These are phyloP conservation scores for Mycena vulgaris DNA, from an alignment of 768 basidiomycete species.

Conservation along the genomic window DNA sequence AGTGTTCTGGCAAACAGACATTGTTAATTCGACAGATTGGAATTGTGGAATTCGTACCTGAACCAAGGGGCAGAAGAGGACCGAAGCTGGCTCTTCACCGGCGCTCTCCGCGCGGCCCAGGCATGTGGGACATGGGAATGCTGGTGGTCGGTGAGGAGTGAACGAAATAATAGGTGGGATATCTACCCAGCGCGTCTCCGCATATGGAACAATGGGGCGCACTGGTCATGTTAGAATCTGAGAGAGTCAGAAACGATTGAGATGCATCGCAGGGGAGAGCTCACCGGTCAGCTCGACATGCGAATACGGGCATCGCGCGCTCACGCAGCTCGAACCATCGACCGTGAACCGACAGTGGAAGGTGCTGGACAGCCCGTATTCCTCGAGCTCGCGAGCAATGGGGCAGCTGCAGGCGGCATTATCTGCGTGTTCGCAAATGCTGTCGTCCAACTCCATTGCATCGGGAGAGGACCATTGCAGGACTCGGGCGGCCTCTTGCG, in stretches of 20 bases:
- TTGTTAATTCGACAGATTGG: too few species aligned
- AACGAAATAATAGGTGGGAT: too few species aligned
- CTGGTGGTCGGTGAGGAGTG: too few species aligned
- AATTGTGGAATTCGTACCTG: neutral
- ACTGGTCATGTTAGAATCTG: neutral
- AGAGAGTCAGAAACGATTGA: too few species aligned
- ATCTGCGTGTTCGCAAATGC: constrained; percentile 21
- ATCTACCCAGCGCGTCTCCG: too few species aligned
- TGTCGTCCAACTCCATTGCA: neutral
- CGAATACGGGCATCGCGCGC: constrained; percentile 43
- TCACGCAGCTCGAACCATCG: constrained; percentile 39
- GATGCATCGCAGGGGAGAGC: too few species aligned
- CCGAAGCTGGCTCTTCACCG: too few species aligned
- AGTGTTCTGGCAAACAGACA: constrained; percentile 39
- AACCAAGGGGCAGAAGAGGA: neutral
- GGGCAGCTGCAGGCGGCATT: constrained; percentile 40
- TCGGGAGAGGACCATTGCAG: constrained; percentile 25
- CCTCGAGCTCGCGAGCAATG: constrained; percentile 40
- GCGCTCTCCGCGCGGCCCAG: too few species aligned
- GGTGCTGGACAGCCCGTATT: constrained; percentile 40
- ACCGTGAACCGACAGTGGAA: constrained; percentile 43
- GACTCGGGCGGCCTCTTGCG: constrained; percentile 37
- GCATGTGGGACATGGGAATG: too few species aligned
- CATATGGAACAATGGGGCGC: too few species aligned
- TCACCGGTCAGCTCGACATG: constrained; percentile 37